Base-by-base conservation (phyloP, 805 yeast genomes). In the Metschnikowia kunwiensis region DNA sequence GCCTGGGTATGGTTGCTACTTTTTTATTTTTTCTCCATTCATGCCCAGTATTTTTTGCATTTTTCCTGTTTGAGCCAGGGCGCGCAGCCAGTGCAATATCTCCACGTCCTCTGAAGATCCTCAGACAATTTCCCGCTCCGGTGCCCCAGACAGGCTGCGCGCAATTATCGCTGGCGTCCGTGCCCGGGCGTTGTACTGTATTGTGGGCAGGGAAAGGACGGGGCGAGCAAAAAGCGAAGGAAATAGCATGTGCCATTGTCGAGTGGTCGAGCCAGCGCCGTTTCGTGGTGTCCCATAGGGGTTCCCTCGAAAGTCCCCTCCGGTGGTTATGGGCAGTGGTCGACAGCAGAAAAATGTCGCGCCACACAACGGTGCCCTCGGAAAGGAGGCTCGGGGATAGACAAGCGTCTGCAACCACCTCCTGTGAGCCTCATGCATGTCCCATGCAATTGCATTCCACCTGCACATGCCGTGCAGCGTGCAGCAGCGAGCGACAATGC, bases 271-370 rank as follows among this genome's bases (percentile, higher is more conserved):
- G n/a, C n/a, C n/a, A n/a, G n/a, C n/a, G n/a, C n/a, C n/a, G n/a
- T n/a, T n/a, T n/a, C n/a, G n/a, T n/a, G n/a, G n/a, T n/a, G n/a
- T n/a, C n/a, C n/a, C n/a, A n/a, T n/a, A n/a, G n/a, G n/a, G n/a
- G n/a, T n/a, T n/a, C n/a, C n/a, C n/a, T n/a, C n/a, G n/a, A n/a
- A n/a, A n/a, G n/a, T n/a, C n/a, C n/a, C n/a, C n/a, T n/a, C n/a
- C n/a, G n/a, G n/a, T n/a, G n/a, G n/a, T n/a, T n/a, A n/a, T n/a
- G n/a, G n/a, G n/a, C n/a, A n/a, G n/a, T n/a, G n/a, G n/a, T n/a
- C n/a, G n/a, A n/a, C n/a, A n/a, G n/a, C n/a, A n/a, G 26, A 7
- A 12, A 28, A 37, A 37, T 37, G 41, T 37, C 41, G 41, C 36
- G 33, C 40, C 25, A 31, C n/a, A 31, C 27, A 16, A 24, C 9